A percentile compares a stretch with the other conserved stretches of the same genome.
Evolutionary conservation across 768 basidiomycete genomes (phyloP).

Genomic region (Filobasidium wieringae): DNA sequence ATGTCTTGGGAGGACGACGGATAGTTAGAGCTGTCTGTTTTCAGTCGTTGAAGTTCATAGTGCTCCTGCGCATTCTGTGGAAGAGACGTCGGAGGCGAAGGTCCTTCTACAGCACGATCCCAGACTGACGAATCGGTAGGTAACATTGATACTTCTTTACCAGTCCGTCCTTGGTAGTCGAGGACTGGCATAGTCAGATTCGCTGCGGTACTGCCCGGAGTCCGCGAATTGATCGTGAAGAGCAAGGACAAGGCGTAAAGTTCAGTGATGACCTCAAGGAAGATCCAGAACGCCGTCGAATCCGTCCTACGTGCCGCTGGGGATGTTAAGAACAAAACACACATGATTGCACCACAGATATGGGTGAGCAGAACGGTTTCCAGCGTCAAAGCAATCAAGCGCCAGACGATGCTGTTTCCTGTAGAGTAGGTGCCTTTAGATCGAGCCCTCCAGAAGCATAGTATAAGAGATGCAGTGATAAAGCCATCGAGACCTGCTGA

Average conservation of each 20-base stretch:
- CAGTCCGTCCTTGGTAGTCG: background rate
- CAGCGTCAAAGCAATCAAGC: constrained; percentile 25
- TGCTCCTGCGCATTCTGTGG: too few species aligned
- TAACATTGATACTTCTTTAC: background rate
- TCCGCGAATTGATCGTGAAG: constrained; percentile 31
- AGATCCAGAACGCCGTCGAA: constrained; percentile 27
- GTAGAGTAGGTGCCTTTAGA: constrained; percentile 4
- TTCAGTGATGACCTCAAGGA: constrained; percentile 30
- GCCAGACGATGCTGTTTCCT: constrained; percentile 15
- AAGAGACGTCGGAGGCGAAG: too few species aligned
- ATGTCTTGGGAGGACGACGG: too few species aligned
- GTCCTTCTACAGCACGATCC: background rate
- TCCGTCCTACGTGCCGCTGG: constrained; percentile 23
- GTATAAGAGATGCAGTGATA: constrained; percentile 23
- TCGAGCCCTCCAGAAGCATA: constrained; percentile 19
- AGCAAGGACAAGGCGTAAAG: constrained; percentile 28
- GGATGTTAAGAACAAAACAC: constrained; percentile 29
- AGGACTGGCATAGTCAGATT: background rate
- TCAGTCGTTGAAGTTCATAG: too few species aligned
- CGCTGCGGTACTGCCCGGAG: background rate
- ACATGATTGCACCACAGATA: constrained; percentile 27
- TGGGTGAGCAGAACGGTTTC: constrained; percentile 33
- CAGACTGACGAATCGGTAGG: background rate
- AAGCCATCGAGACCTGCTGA: constrained; percentile 27
- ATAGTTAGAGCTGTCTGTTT: too few species aligned